Evolutionary conservation across 1,139 yeast species (phyloP), one percentile per base, ranked within the genome.

Genomic region (Yamadazyma oceani): DNA sequence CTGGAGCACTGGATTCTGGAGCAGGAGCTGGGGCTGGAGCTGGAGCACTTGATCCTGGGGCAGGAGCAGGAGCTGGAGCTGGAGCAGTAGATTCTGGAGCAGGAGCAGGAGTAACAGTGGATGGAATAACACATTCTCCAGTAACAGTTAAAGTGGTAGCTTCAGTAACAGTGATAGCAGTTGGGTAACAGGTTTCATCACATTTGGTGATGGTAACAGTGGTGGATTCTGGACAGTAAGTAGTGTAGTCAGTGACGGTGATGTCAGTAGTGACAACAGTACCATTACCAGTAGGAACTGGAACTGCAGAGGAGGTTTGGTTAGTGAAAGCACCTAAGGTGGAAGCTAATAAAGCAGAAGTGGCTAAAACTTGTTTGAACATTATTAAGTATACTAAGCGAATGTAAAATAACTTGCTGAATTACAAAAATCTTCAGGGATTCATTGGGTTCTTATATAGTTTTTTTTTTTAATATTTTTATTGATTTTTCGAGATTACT

Each of bases 101-200:
- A 38, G 28, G 16, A 26, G 28, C 6, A 33, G 66, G 49, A 51
- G 60, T 57, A 61, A 58, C 58, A 54, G 72, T 64, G 64, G 73
- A 64, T 61, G 70, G 69, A 60, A 66, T 58, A 55, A 69, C 57
- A 58, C 72, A 66, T 54, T 69, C 69, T 56, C 72, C 73, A 44
- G 70, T 64, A 59, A 67, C 57, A 54, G 72, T 67, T 45, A 67
- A 52, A 45, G 73, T 67, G 60, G 73, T 66, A 41, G 73, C 68
- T 53, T 64, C 72, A 46, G 70, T 60, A 53, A 67, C 69, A 41
- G 72, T 66, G 58, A 66, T 44, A 32, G 26, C 41, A 48, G 56
- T 51, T 38, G 65, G 62, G 26, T 41, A 44, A 49, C 69, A 65
- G 33, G 37, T 48, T 2, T 17, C 37, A 28, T 43, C 45, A 43